phyloP scores from a whole-genome alignment of 140 eudicot species.

The Ambrosia hybrid region DNA sequence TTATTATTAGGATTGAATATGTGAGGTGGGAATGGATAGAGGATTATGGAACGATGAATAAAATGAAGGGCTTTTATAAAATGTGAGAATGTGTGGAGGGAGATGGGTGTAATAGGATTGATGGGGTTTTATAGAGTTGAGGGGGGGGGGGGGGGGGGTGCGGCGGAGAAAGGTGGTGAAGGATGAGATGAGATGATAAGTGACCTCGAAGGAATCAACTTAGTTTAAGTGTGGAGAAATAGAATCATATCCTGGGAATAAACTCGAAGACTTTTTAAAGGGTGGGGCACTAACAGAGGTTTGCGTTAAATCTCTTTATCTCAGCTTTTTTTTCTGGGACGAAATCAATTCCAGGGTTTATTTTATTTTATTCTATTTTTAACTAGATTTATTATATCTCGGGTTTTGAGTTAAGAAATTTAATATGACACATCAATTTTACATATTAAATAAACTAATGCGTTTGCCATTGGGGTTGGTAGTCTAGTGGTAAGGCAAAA shows the following conservation, averaged over 20 bases:
- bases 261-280: not conserved
- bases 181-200: not conserved
- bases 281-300: not conserved
- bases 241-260: slow-evolving; percentile 30
- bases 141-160: slow-evolving; percentile 13
- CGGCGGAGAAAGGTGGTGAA: slow-evolving; percentile 23
- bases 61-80: not conserved
- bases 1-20: no score
- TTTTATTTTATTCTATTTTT: no score
- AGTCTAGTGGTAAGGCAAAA: no score
- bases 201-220: slow-evolving; percentile 9
- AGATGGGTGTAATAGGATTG: not conserved
- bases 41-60: slow-evolving; percentile 13
- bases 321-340: slow-evolving; percentile 1
- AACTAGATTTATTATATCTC: no score
- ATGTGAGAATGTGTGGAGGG: slow-evolving; percentile 15
- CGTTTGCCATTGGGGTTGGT: no score
- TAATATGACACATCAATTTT: no score
- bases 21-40: slow-evolving; percentile 15
- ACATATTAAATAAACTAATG: no score
- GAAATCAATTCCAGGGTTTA: not conserved
- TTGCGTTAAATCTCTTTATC: not conserved
- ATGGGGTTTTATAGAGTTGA: slow-evolving; percentile 13
- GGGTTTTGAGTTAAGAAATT: no score
- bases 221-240: not conserved